A percentile compares a stretch with the other conserved stretches of the same genome.
These are phyloP conservation scores for Moricandia arvensis DNA, from an alignment of 345 rosid genomes.

Conservation along the genomic window DNA sequence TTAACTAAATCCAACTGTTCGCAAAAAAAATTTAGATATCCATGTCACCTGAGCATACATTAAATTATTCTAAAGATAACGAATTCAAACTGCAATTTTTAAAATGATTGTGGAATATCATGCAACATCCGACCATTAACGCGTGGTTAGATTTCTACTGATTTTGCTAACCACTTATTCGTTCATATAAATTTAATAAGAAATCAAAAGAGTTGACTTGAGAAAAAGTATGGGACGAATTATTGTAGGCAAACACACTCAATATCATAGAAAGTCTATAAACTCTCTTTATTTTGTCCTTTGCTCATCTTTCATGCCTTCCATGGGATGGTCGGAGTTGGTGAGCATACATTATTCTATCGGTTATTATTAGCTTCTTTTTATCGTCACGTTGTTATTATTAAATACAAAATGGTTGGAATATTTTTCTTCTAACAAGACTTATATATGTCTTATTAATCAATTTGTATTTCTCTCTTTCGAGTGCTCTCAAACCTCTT, in stretches of 20 bases:
- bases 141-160: too few relatives aligned
- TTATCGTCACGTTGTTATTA: neutral
- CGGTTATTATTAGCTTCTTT: neutral
- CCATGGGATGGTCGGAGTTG: constrained; percentile 4
- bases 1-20: too few relatives aligned
- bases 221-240: neutral
- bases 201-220: constrained; percentile 12
- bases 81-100: too few relatives aligned
- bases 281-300: neutral
- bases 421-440: neutral
- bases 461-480: too few relatives aligned
- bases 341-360: neutral
- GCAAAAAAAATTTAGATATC: too few relatives aligned
- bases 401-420: neutral
- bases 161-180: neutral
- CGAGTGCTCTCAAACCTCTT: too few relatives aligned
- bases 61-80: too few relatives aligned
- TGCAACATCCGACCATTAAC: too few relatives aligned
- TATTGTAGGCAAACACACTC: neutral
- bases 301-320: constrained; percentile 8
- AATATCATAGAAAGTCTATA: neutral
- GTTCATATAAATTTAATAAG: neutral
- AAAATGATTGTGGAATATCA: too few relatives aligned
- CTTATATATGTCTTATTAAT: neutral
- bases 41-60: too few relatives aligned